Percentiles rank a stretch among this genome's conserved stretches.
Conservation (phyloP, 2,329 filamentous ascomycete genomes). For the Colletotrichum tabaci region DNA sequence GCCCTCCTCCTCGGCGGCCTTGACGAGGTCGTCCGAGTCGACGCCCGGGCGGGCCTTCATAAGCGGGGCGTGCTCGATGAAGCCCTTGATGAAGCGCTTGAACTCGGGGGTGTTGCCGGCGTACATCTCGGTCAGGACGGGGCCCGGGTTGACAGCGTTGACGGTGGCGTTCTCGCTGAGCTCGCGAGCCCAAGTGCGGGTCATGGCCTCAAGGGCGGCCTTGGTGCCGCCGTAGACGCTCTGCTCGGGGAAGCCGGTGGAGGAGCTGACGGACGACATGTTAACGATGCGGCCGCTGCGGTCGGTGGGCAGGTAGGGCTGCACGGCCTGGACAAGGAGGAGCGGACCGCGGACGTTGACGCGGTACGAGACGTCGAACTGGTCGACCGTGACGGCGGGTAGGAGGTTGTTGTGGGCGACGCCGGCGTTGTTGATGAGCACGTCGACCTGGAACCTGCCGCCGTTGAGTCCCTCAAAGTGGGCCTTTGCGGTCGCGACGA, state of each 20-base stretch:
- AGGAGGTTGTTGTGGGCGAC: slow-evolving; percentile 76
- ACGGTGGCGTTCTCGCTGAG: slow-evolving; percentile 67
- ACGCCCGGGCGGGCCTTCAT: slow-evolving; percentile 72
- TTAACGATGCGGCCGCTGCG: slow-evolving; percentile 72
- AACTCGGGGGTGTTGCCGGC: slow-evolving; percentile 59
- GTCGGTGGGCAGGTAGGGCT: slow-evolving; percentile 78
- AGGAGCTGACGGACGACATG: slow-evolving; percentile 69
- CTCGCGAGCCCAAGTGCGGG: slow-evolving; percentile 71
- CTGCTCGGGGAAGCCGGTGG: slow-evolving; percentile 68
- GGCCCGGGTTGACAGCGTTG: slow-evolving; percentile 71
- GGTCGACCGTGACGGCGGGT: slow-evolving; percentile 72
- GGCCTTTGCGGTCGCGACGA: slow-evolving; percentile 70
- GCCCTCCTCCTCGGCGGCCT: slow-evolving; percentile 68
- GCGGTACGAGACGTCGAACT: slow-evolving; percentile 81
- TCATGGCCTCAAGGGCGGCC: slow-evolving; percentile 72
- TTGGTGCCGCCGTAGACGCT: slow-evolving; percentile 72
- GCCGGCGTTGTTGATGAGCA: slow-evolving; percentile 91
- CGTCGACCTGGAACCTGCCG: slow-evolving; percentile 78
- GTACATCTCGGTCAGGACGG: slow-evolving; percentile 69
- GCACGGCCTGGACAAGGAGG: slow-evolving; percentile 80
- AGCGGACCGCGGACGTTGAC: slow-evolving; percentile 89
- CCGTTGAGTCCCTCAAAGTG: slow-evolving; percentile 54
- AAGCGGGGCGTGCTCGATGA: slow-evolving; percentile 71
- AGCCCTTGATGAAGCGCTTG: slow-evolving; percentile 58
- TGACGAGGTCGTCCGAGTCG: slow-evolving; percentile 74